These are phyloP conservation scores for Kodamaea alishanica DNA, from an alignment of 1,139 yeast species.

Conservation along the genomic window DNA sequence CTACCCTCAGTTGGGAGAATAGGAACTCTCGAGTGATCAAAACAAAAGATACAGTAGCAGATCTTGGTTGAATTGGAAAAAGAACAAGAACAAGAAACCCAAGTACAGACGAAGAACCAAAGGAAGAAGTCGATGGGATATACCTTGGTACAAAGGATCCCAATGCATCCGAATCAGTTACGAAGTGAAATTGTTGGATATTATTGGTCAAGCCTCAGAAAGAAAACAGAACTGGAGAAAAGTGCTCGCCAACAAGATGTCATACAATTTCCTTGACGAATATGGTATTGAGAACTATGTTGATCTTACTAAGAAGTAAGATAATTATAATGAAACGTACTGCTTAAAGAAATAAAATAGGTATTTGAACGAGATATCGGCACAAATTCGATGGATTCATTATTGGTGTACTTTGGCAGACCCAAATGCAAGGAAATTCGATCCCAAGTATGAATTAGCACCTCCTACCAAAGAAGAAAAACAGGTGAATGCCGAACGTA, in stretches of 20 bases:
- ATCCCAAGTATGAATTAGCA: too few relatives aligned
- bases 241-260: constrained; percentile 27
- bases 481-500: constrained; percentile 23
- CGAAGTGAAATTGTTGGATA: constrained; percentile 7
- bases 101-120: constrained; percentile 1
- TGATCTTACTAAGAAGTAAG: constrained; percentile 23
- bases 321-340: constrained; percentile 30
- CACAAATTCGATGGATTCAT: constrained; percentile 34
- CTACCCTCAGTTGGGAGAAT: constrained; percentile 39
- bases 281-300: constrained; percentile 36
- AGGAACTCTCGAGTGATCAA: constrained; percentile 32
- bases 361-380: constrained; percentile 23
- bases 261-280: constrained; percentile 38
- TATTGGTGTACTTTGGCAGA: constrained; percentile 28
- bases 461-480: constrained; percentile 29
- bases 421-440: constrained; percentile 18
- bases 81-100: constrained; percentile 1
- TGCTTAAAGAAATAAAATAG: constrained; percentile 19
- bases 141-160: constrained; percentile 32
- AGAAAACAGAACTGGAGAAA: constrained; percentile 21
- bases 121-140: constrained; percentile 27
- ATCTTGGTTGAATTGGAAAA: constrained; percentile 28
- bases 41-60: constrained; percentile 36
- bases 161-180: background rate
- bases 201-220: constrained; percentile 17